Evolutionary conservation across 2,329 filamentous ascomycete genomes (phyloP).

Genomic region (Endoconidiophora laricicola): DNA sequence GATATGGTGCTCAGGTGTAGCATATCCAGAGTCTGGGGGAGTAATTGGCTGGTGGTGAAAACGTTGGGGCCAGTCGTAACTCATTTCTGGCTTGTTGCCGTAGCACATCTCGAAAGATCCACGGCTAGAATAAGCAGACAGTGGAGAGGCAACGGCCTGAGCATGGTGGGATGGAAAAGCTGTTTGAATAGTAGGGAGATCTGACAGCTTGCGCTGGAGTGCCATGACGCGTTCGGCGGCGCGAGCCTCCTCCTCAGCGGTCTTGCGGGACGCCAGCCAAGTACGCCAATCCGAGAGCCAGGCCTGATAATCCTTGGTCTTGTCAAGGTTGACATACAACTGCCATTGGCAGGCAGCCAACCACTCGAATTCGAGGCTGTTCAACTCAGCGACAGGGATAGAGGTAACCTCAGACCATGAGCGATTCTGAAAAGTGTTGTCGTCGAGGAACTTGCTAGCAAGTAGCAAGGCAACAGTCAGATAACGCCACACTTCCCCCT

Average conservation of each 20-base stretch:
- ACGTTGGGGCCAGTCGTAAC: constrained; percentile 13
- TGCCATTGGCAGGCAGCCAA: constrained; percentile 66
- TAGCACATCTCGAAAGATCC: constrained; percentile 21
- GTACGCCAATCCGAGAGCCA: constrained; percentile 45
- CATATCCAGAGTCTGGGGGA: constrained; percentile 44
- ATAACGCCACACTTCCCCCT: constrained; percentile 71
- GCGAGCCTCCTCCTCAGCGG: constrained; percentile 23
- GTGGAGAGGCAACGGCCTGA: constrained; percentile 15
- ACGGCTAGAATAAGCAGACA: constrained; percentile 19
- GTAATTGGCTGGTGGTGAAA: constrained; percentile 30
- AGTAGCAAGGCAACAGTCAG: constrained; percentile 71
- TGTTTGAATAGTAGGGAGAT: constrained; percentile 32
- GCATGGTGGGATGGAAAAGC: constrained; percentile 12
- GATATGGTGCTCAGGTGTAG: constrained; percentile 41
- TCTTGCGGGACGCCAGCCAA: constrained; percentile 39
- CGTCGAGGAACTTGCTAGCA: constrained; percentile 89
- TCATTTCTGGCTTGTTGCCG: constrained; percentile 18
- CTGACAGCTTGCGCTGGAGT: constrained; percentile 32
- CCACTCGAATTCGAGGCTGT: constrained; percentile 78
- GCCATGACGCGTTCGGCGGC: constrained; percentile 19
- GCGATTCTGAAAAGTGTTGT: constrained; percentile 94
- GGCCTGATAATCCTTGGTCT: constrained; percentile 52
- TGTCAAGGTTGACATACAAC: constrained; percentile 70
- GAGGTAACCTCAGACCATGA: constrained; percentile 94
- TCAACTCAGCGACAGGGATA: constrained; percentile 69